A percentile compares a stretch with the other conserved stretches of the same genome.
Conservation (phyloP, 1,139 yeast species). For the Sugiyamaella sp. region DNA sequence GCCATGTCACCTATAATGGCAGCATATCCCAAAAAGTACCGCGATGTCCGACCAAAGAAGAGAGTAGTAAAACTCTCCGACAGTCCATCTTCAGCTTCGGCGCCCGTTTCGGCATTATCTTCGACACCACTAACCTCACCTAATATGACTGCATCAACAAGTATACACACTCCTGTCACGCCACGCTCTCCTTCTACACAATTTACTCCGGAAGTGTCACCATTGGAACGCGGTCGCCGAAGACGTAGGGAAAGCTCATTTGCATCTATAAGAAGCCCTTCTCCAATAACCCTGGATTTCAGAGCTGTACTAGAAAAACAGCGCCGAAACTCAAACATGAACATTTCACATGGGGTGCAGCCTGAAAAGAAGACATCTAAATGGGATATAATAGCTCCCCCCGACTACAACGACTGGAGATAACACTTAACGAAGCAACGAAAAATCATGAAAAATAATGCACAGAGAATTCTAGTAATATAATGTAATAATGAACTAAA, state of each 20-base stretch:
- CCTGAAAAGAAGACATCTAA: constrained; percentile 8
- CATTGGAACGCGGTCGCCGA: constrained; percentile 5
- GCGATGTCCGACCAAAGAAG: constrained; percentile 21
- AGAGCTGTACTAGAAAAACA: constrained; percentile 17
- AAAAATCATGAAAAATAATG: background rate
- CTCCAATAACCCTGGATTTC: constrained; percentile 19
- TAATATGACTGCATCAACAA: background rate
- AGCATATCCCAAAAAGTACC: constrained; percentile 13
- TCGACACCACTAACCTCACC: constrained; percentile 6
- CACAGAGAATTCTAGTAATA: background rate
- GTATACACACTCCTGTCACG: constrained; percentile 6
- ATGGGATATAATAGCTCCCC: constrained; percentile 9
- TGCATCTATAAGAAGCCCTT: constrained; percentile 7
- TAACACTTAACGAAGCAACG: no score
- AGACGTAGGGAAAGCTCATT: constrained; percentile 1
- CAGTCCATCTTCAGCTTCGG: background rate
- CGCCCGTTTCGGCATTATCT: background rate
- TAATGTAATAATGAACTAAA: constrained; percentile 9
- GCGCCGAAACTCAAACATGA: background rate
- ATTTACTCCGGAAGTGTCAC: constrained; percentile 8
- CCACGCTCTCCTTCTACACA: constrained; percentile 16
- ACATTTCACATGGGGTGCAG: background rate
- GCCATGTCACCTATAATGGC: background rate
- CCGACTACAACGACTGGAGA: background rate
- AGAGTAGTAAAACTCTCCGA: constrained; percentile 20